Base-by-base conservation (phyloP, 495 filamentous ascomycete species). In the Penicillium paxilli region DNA sequence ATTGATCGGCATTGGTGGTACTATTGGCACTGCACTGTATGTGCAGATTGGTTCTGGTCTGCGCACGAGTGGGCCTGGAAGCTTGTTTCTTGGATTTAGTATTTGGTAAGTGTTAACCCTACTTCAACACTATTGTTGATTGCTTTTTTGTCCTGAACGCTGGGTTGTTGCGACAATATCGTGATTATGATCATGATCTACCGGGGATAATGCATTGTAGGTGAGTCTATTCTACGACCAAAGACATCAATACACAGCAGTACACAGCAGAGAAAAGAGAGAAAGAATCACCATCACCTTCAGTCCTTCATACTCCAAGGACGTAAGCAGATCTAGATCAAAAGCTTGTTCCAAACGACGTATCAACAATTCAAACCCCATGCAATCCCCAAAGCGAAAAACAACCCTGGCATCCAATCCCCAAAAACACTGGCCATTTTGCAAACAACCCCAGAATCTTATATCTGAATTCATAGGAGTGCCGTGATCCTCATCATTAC, bases 1-100 rank as follows among this genome's bases (percentile, higher is more conserved):
- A 59, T 71, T 92, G 50, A 91, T 91, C 48, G 87, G 84, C 35
- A 85, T 91, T 58, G 88, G 88, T 32, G 88, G 88, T 28, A 85
- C 83, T 28, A 91, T 91, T 62, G 88, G 89, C n/a, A 91, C 89
- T n/a, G 88, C 81, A 2, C 72, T 91, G 10, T 91, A 85, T 68
- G 85, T 91, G 21, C 82, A 87, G 55, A 91, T 94, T 49, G 90
- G 89, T 16, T 73, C 70, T 19, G 81, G 80, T 1, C 61, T 92
- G 46, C 71, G 87, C 20, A 74, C 88, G 26, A 90, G 89, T 37
- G 90, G 90, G 0, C 90, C 90, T 17, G 90, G 64, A 2, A 89
- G 83, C 57, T 69, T 93, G 52, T 90, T 93, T 59, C 66, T 94
- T 28, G 90, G 87, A 12, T 92, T 91, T 63, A 51, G 55, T 49